Evolutionary conservation across 2,329 filamentous ascomycete species (phyloP), one percentile per base, ranked within the genome.

Genomic region (Exserohilum turcica): DNA sequence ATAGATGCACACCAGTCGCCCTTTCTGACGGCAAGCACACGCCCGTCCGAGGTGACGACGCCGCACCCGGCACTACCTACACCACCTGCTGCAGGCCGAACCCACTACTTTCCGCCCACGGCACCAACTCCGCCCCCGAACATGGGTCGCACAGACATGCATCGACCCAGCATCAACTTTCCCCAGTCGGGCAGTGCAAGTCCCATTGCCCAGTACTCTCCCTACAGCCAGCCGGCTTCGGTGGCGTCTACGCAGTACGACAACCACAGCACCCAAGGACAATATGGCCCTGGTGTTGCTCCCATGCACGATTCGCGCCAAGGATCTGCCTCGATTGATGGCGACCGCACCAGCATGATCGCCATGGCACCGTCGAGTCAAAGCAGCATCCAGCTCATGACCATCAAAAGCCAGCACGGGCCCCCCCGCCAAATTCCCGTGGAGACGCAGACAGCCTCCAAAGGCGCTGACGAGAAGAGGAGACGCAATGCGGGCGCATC

Each of bases 401-500:
- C 80, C 2, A 69, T 82, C 47, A 77, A 80, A 60, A 82, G 79
- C 13, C 77, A 77, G 45, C 75, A 78, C 38, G 81, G 81, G 15
- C 71, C 74, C 39, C 76, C 78, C 32, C 80, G 83, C 48, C 78
- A 81, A 58, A 85, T 92, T 43, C 86, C 87, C 12, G 86, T 93
- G 8, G 91, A 96, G 70, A 86, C 90, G 37, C 88, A 91, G 62
- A 88, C 91, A 64, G 91, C 88, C 10, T 95, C 91, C 10, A 88
- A 87, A 61, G 86, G 90, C 64, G 89, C 90, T 33, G 90, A 94
- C 66, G 90, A 95, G 73, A 96, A 94, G 76, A 82, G 91, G 50
- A 87, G 89, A 72, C 84, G 91, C 45, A 96, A 96, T 67, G 91
- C 91, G 35, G 89, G 89, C 42, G 91, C 91, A 5, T 95, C 91